Evolutionary conservation across 345 rosid genomes (phyloP), one percentile per base, ranked within the genome.

Genomic region (Melaleuca quinquenervia): DNA sequence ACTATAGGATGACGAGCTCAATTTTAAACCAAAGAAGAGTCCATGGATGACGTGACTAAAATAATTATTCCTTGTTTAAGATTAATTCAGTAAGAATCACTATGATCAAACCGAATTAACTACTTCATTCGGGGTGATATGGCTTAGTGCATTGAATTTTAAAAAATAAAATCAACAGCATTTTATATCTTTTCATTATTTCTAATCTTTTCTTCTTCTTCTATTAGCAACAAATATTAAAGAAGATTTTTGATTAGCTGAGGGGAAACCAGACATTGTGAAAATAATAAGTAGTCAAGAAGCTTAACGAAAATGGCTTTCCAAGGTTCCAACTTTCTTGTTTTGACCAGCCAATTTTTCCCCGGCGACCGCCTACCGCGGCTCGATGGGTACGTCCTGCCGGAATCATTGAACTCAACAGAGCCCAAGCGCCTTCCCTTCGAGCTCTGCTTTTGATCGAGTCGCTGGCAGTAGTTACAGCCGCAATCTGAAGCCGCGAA

Each of bases 11-110:
- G 21, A 22, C n/a, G 26, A 21, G 58, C 58, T 22, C 24, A 18
- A 12, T 3, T 70, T 36, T 0, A 70, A 36, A 70, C 2, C 3
- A 36, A 32, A 11, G 2, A 32, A 70, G 32, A 0, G 1, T 0
- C 8, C 0, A 70, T 32, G 48, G 11, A 18, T 0, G 1, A 18
- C 18, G 13, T 3, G 8, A 8, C 12, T 16, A 6, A 18, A 70
- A 7, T 6, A 3, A 21, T 7, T 53, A 20, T 53, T 53, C 55
- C 22, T 18, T 2, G 55, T 16, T 52, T 22, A 6, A 52, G 55
- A 20, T 53, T 18, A 53, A 53, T 18, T 18, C n/a, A 22, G 21
- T 53, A 4, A 41, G 4, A 41, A 4, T 41, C 41, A 41, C 41
- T 41, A 41, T 41, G 3, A 41, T 41, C 41, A 4, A 41, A 41